Conservation (phyloP, 306 rosid species). For the Adenanthera pavonina region DNA sequence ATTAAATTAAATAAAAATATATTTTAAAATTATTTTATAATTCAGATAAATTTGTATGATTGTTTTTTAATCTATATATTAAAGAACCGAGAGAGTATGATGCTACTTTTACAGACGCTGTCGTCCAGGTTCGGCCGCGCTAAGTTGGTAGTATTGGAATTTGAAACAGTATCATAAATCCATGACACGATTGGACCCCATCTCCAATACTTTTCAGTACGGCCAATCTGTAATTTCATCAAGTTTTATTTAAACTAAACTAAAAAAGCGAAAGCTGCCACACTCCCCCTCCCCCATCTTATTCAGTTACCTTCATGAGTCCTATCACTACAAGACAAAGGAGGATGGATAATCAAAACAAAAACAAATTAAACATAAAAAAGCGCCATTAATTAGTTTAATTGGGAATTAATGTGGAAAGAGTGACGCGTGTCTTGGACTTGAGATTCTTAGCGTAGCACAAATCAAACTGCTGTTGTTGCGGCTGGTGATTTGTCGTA, state of each 20-base stretch:
- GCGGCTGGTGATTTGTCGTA: background rate
- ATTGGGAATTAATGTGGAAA: background rate
- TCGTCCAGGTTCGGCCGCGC: slow-evolving; percentile 40
- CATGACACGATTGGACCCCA: slow-evolving; percentile 20
- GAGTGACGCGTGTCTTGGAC: background rate
- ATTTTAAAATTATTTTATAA: too few relatives aligned
- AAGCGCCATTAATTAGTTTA: background rate
- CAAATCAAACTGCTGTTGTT: background rate
- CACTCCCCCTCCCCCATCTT: background rate
- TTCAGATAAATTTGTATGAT: background rate
- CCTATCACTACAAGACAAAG: background rate
- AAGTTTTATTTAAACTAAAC: background rate
- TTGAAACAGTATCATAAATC: slow-evolving; percentile 38
- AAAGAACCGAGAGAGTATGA: background rate
- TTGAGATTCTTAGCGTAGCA: background rate
- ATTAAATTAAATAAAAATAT: too few relatives aligned
- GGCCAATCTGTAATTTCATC: slow-evolving; percentile 15
- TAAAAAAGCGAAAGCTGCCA: background rate
- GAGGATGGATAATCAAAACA: background rate
- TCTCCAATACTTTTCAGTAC: slow-evolving; percentile 42
- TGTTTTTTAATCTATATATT: too few relatives aligned
- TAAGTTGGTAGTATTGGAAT: slow-evolving; percentile 41
- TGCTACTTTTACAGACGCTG: background rate
- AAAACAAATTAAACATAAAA: background rate
- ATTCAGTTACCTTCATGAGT: background rate